phyloP scores from a whole-genome alignment of 371 early-diverging fungal species.

The Mortierella sp. region DNA sequence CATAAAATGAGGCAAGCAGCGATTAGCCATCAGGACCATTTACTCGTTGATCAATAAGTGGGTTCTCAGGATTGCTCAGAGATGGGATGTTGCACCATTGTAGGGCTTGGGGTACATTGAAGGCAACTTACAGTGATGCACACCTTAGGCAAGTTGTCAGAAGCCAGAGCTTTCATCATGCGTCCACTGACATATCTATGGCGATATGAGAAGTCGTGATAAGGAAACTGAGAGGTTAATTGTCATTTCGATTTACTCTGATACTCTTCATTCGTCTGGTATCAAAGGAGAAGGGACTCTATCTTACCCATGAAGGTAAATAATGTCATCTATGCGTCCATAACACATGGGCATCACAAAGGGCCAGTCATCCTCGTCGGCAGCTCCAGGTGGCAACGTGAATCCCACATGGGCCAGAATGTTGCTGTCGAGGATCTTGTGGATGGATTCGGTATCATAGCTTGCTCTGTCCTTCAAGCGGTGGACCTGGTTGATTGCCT shows the following conservation, averaged over 20 bases:
- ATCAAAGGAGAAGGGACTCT: neutral
- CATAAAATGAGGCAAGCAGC: neutral
- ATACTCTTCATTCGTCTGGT: neutral
- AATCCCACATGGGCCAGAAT: slow-evolving; percentile 59
- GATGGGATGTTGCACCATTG: no score
- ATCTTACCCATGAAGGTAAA: slow-evolving; percentile 57
- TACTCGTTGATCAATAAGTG: no score
- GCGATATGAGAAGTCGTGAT: no score
- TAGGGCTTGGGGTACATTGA: neutral
- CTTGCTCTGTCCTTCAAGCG: slow-evolving; percentile 51
- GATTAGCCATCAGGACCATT: neutral
- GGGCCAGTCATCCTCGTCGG: slow-evolving; percentile 59
- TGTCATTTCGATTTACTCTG: no score
- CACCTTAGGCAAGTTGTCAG: slow-evolving; percentile 40
- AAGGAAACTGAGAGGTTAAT: neutral
- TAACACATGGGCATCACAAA: slow-evolving; percentile 61
- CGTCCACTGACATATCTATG: slow-evolving; percentile 56
- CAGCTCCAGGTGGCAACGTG: slow-evolving; percentile 51
- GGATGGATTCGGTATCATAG: slow-evolving; percentile 52
- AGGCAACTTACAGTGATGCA: slow-evolving; percentile 52
- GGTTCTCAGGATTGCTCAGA: no score
- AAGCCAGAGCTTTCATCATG: slow-evolving; percentile 56
- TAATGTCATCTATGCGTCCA: slow-evolving; percentile 54
- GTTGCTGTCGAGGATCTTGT: slow-evolving; percentile 54
- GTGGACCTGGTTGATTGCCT: slow-evolving; percentile 51